phyloP scores from a whole-genome alignment of 805 yeast species.

The Candida ovalis region DNA sequence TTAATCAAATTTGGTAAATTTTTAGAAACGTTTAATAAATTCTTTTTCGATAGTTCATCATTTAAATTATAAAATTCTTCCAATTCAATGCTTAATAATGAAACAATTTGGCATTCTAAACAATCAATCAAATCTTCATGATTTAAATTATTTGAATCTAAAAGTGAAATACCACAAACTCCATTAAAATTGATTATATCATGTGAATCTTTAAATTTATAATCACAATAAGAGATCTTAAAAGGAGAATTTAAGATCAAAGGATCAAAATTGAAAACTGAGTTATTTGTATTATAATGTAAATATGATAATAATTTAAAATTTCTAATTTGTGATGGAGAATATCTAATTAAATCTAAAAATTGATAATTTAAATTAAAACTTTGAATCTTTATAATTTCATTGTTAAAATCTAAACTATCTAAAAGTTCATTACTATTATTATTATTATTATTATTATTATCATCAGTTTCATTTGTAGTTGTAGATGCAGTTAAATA shows the following conservation, averaged over 20 bases:
- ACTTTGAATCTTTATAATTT: conserved; percentile 33
- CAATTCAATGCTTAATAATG: conserved; percentile 32
- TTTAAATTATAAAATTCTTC: conserved; percentile 17
- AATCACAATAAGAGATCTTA: conserved; percentile 35
- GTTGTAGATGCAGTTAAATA: conserved; percentile 43
- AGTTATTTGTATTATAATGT: conserved; percentile 35
- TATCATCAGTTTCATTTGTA: conserved; percentile 25
- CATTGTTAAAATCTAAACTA: conserved; percentile 23
- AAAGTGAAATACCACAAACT: conserved; percentile 33
- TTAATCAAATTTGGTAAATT: conserved; percentile 27
- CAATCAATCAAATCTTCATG: conserved; percentile 32
- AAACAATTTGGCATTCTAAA: conserved; percentile 42
- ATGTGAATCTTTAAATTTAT: conserved; percentile 3
- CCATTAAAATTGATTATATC: conserved; percentile 25
- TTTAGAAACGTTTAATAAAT: not conserved
- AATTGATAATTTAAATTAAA: conserved; percentile 17
- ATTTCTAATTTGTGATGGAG: conserved; percentile 50
- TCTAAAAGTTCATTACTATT: conserved; percentile 29
- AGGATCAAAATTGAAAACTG: conserved; percentile 40
- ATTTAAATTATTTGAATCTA: conserved; percentile 32
- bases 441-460: too few species aligned
- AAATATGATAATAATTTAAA: conserved; percentile 51
- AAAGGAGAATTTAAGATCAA: conserved; percentile 38
- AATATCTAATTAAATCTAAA: conserved; percentile 30
- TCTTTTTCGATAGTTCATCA: conserved; percentile 11